Conservation (phyloP, 257 asterid species). For the Gentiana macrophylla region DNA sequence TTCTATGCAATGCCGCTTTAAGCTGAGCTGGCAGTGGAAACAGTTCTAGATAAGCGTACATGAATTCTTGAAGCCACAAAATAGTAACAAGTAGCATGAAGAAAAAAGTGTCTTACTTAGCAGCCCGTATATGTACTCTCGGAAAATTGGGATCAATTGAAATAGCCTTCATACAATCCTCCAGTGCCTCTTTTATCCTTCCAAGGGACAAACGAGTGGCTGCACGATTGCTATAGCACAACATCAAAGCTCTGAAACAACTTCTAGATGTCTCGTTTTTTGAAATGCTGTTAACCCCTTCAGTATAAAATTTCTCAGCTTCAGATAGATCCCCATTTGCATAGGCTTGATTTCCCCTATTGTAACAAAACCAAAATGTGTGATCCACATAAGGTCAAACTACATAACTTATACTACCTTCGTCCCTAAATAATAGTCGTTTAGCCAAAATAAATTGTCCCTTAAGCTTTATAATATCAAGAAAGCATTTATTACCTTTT, state of each 20-base stretch:
- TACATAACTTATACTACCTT: neutral
- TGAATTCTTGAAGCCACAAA: neutral
- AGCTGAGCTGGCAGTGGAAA: neutral
- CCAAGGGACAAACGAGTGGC: slow-evolving; percentile 94
- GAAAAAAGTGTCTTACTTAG: slow-evolving; percentile 47
- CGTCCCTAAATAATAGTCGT: too few relatives aligned
- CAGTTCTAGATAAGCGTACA: neutral
- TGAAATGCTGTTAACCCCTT: slow-evolving; percentile 64
- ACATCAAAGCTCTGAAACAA: slow-evolving; percentile 68
- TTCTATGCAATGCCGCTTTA: neutral
- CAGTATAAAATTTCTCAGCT: slow-evolving; percentile 88
- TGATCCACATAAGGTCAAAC: slow-evolving; percentile 9
- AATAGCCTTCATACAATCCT: slow-evolving; percentile 79
- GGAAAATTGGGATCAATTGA: slow-evolving; percentile 73
- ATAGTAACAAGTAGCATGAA: neutral
- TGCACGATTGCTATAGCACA: slow-evolving; percentile 96
- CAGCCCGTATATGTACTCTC: slow-evolving; percentile 87
- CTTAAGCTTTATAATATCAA: too few relatives aligned
- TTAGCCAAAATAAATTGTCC: too few relatives aligned
- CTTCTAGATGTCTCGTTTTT: slow-evolving; percentile 59
- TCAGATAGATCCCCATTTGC: slow-evolving; percentile 62
- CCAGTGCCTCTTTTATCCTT: slow-evolving; percentile 75
- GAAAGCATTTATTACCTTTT: too few relatives aligned
- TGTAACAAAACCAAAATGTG: slow-evolving; percentile 22
- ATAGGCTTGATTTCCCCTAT: slow-evolving; percentile 98